Conservation (phyloP, 306 rosid genomes). For the Medicago ruthenica region DNA sequence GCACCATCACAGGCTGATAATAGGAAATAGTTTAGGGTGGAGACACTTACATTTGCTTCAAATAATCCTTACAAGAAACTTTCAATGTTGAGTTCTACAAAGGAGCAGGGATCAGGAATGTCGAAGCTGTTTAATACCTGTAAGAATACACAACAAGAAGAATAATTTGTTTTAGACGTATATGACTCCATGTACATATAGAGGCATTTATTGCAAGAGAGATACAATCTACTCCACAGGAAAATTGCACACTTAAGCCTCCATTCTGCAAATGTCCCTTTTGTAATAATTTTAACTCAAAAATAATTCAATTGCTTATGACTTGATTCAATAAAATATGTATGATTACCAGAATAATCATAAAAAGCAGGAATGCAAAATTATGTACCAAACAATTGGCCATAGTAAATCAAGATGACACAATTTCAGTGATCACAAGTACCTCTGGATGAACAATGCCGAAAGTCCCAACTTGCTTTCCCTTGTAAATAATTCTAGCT, state of each 20-base stretch:
- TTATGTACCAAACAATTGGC: slow-evolving; percentile 2
- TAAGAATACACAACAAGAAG: slow-evolving; percentile 35
- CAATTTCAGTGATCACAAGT: slow-evolving; percentile 20
- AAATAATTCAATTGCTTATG: not conserved
- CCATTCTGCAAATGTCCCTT: slow-evolving; percentile 20
- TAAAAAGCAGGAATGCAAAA: not conserved
- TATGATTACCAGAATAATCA: not conserved
- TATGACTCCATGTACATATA: slow-evolving; percentile 1
- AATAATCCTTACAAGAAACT: slow-evolving; percentile 58
- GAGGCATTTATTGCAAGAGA: slow-evolving; percentile 8
- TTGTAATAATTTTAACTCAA: slow-evolving; percentile 4
- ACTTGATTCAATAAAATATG: not conserved
- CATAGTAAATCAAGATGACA: slow-evolving; percentile 24
- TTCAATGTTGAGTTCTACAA: slow-evolving; percentile 72
- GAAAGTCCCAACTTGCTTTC: slow-evolving; percentile 72
- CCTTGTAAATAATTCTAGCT: slow-evolving; percentile 75
- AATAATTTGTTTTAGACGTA: slow-evolving; percentile 2
- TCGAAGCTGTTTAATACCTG: slow-evolving; percentile 88
- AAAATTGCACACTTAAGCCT: not conserved
- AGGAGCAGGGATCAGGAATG: slow-evolving; percentile 96
- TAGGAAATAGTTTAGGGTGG: slow-evolving; percentile 18
- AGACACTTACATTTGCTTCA: slow-evolving; percentile 52
- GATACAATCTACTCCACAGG: slow-evolving; percentile 1
- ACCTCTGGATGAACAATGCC: slow-evolving; percentile 99
- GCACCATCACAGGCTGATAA: slow-evolving; percentile 1